Evolutionary conservation across 192 early-diverging fungal species (phyloP).

Genomic region (Mortierella alpina): DNA sequence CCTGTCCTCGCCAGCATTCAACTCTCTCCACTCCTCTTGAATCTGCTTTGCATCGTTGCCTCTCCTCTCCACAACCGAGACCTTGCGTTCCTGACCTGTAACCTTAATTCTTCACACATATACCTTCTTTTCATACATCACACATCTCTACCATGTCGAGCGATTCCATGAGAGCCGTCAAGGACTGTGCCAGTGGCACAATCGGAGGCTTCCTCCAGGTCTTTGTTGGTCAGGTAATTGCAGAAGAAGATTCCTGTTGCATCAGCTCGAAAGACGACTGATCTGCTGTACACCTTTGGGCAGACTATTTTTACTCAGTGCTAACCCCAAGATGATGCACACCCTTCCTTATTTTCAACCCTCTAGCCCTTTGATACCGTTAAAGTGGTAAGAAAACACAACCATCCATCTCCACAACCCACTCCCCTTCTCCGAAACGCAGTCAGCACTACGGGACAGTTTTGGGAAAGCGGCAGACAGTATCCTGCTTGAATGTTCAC

Average conservation of each 20-base stretch:
- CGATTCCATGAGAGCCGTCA: slow-evolving; percentile 70
- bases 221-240: slow-evolving; percentile 72
- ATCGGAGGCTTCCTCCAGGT: slow-evolving; percentile 83
- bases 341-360: neutral
- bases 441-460: too few relatives aligned
- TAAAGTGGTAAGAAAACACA: slow-evolving; percentile 73
- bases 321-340: neutral
- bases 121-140: slow-evolving; percentile 3
- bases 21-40: slow-evolving; percentile 1
- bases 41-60: neutral
- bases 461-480: too few relatives aligned
- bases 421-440: too few relatives aligned
- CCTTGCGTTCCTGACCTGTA: slow-evolving; percentile 6
- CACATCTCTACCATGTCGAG: slow-evolving; percentile 31
- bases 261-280: neutral
- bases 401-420: neutral
- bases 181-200: slow-evolving; percentile 81
- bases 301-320: neutral
- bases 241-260: neutral
- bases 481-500: too few relatives aligned
- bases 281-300: neutral
- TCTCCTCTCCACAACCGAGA: neutral
- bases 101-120: slow-evolving; percentile 12
- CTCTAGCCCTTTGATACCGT: slow-evolving; percentile 81
- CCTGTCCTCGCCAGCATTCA: slow-evolving; percentile 1